Evolutionary conservation across 1,284 basidiomycete genomes (phyloP), one percentile per base, ranked within the genome.

Genomic region (Puccinia sorghi): DNA sequence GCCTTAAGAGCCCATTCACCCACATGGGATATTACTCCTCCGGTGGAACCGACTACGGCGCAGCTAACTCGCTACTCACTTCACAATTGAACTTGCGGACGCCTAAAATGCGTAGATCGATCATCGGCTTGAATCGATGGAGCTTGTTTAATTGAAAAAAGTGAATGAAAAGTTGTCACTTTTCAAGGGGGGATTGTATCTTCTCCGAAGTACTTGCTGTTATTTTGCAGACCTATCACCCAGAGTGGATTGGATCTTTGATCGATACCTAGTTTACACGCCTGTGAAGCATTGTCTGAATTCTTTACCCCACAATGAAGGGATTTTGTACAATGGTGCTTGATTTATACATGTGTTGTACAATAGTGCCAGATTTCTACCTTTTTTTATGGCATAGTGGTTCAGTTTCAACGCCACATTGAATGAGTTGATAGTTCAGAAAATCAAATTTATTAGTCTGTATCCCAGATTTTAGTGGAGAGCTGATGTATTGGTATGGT

Each of bases 91-190:
- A 27, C 25, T 48, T 66, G 41, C 64, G n/a, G 20, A 66, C 13
- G 15, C 43, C 64, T 2, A 50, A 66, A 48, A 22, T n/a, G 41
- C 64, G 64, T 32, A 43, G 64, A 48, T 66, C 64, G 7, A 32
- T 66, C 41, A 66, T 66, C 5, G 64, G 64, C 64, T 25, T 66
- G 25, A 66, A 66, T 48, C 64, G 43, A 66, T 48, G 41, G 64
- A 27, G 25, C 39, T 17, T 66, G 46, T 66, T 25, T n/a, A 9
- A 66, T 13, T 48, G 64, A 66, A 25, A 4, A 17, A 39, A 32
- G 32, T 25, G 32, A 57, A 1, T 9, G 8, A 13, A 6, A 2
- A 3, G 15, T 61, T 32, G 22, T 61, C 27, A 39, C 13, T 52
- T 56, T 56, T 6, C 59, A 39, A 25, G 41, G 25, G 25, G 9